A percentile compares a stretch with the other conserved stretches of the same genome.
These are phyloP conservation scores for Mycena galericulata DNA, from an alignment of 768 basidiomycete species.

Conservation along the genomic window DNA sequence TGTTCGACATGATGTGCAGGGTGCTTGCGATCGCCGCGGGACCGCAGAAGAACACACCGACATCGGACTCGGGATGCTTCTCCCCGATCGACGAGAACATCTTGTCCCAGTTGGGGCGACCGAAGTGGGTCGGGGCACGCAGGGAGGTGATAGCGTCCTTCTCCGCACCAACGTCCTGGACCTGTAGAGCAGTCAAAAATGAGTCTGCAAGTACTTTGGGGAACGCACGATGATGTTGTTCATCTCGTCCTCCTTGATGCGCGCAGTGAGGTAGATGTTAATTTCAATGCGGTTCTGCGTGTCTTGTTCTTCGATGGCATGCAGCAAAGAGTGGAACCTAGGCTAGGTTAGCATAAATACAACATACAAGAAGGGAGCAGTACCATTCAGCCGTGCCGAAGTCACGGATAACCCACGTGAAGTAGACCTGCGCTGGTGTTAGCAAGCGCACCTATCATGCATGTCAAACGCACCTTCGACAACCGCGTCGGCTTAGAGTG, in stretches of 20 bases:
- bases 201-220: too few relatives aligned
- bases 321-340: constrained; percentile 92
- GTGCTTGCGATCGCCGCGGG: constrained; percentile 63
- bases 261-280: constrained; percentile 93
- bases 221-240: constrained; percentile 86
- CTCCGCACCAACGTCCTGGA: constrained; percentile 93
- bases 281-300: constrained; percentile 90
- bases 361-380: constrained; percentile 76
- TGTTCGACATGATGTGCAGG: constrained; percentile 73
- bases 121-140: constrained; percentile 93
- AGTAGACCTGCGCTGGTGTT: constrained; percentile 69
- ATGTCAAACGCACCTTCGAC: constrained; percentile 68
- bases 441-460: not conserved
- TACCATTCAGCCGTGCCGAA: constrained; percentile 95
- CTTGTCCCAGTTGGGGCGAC: constrained; percentile 88
- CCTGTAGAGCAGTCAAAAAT: constrained; percentile 47
- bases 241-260: constrained; percentile 94
- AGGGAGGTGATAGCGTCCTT: constrained; percentile 92
- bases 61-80: constrained; percentile 90
- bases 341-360: too few relatives aligned
- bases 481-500: constrained; percentile 83
- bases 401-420: constrained; percentile 96
- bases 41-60: constrained; percentile 88
- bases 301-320: constrained; percentile 96
- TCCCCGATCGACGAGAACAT: constrained; percentile 80